Conservation (phyloP, 805 yeast genomes). For the Candida sakaeoensis region DNA sequence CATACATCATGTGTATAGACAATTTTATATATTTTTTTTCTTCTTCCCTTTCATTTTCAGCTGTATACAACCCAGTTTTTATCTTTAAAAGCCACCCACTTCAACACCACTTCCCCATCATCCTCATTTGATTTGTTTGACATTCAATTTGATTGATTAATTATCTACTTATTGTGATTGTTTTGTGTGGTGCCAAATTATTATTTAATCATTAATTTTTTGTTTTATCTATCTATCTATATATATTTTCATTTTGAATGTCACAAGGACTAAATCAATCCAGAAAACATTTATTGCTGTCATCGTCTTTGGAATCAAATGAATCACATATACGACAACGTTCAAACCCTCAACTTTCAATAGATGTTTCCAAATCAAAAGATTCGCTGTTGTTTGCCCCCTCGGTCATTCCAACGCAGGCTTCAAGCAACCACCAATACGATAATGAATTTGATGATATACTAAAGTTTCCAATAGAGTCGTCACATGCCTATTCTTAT, state of each 20-base stretch:
- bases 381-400: slow-evolving; percentile 8
- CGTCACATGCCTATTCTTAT: slow-evolving; percentile 82
- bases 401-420: slow-evolving; percentile 1
- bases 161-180: too few species aligned
- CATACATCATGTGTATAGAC: too few species aligned
- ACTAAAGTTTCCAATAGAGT: slow-evolving; percentile 66
- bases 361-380: not conserved
- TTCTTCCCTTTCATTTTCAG: too few species aligned
- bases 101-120: too few species aligned
- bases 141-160: too few species aligned
- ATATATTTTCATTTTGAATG: not conserved
- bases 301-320: not conserved
- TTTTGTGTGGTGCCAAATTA: too few species aligned
- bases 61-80: too few species aligned
- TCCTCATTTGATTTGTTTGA: too few species aligned
- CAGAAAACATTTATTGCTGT: not conserved
- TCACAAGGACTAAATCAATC: not conserved
- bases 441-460: slow-evolving; percentile 31
- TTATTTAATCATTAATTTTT: too few species aligned
- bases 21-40: too few species aligned
- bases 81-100: too few species aligned
- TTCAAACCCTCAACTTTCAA: not conserved
- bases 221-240: too few species aligned
- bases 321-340: slow-evolving; percentile 2
- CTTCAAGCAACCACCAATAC: not conserved